phyloP scores from a whole-genome alignment of 129 eudicot species.

The Saposhnikovia divaricata region DNA sequence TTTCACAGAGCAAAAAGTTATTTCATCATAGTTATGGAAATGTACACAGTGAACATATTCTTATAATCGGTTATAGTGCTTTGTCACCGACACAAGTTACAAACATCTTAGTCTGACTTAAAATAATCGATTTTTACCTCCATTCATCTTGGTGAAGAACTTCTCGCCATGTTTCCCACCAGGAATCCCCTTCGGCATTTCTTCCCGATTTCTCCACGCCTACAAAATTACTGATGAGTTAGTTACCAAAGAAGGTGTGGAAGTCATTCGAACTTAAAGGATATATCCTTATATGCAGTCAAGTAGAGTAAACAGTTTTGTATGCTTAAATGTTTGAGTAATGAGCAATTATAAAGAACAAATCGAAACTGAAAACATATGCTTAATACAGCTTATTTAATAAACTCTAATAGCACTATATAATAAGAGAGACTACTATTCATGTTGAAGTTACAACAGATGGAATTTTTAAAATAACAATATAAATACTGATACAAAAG shows the following conservation, averaged over 20 bases:
- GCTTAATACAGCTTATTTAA: too few species aligned
- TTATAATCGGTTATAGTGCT: not conserved
- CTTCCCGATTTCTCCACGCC: constrained; percentile 81
- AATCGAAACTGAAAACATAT: not conserved
- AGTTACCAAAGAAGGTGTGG: not conserved
- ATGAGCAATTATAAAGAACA: not conserved
- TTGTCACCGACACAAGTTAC: not conserved
- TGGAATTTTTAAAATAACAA: not conserved
- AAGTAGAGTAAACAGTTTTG: not conserved
- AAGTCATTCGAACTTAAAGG: not conserved
- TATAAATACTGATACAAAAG: not conserved
- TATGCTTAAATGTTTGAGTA: not conserved
- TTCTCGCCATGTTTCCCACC: constrained; percentile 99
- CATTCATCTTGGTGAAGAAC: constrained; percentile 96
- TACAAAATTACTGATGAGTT: constrained; percentile 16
- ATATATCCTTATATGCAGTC: not conserved
- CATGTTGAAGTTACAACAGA: not conserved
- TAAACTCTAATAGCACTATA: not conserved
- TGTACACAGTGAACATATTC: not conserved
- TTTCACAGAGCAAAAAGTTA: constrained; percentile 11
- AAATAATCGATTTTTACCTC: constrained; percentile 41
- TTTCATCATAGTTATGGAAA: not conserved
- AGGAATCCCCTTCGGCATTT: constrained; percentile 83
- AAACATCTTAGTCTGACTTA: not conserved
- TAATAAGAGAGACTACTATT: not conserved